Evolutionary conservation across 176 grass and related monocot species (phyloP).

Genomic region (Oryza meridionalis): DNA sequence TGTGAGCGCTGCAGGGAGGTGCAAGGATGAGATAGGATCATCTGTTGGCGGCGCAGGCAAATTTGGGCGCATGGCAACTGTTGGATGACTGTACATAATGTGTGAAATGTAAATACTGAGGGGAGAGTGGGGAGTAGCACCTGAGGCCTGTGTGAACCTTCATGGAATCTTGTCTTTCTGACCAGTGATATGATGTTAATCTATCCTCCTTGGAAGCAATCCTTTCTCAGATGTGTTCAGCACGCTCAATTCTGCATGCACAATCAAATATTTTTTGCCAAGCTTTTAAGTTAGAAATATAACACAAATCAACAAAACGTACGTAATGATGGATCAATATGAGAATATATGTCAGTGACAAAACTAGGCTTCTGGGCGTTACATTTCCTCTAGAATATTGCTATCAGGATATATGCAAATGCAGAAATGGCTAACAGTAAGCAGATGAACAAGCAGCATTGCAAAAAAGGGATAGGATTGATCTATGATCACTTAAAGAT

Average conservation of each 20-base stretch:
- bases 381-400: neutral
- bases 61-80: constrained; percentile 60
- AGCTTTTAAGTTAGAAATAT: neutral
- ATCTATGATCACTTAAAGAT: no score
- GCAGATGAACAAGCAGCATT: no score
- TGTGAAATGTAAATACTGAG: constrained; percentile 62
- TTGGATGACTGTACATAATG: constrained; percentile 83
- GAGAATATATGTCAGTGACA: neutral
- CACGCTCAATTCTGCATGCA: neutral
- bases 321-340: neutral
- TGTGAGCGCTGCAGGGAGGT: constrained; percentile 48
- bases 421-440: no score
- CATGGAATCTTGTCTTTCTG: constrained; percentile 37
- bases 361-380: neutral
- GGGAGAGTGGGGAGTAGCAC: constrained; percentile 37
- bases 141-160: constrained; percentile 43
- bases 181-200: constrained; percentile 40
- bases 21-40: constrained; percentile 69
- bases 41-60: constrained; percentile 53
- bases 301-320: neutral
- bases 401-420: neutral
- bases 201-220: constrained; percentile 26
- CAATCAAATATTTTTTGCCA: neutral
- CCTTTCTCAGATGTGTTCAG: neutral
- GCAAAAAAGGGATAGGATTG: no score